Conservation (phyloP, 805 yeast species). For the Cyberlindnera galapagoensis region DNA sequence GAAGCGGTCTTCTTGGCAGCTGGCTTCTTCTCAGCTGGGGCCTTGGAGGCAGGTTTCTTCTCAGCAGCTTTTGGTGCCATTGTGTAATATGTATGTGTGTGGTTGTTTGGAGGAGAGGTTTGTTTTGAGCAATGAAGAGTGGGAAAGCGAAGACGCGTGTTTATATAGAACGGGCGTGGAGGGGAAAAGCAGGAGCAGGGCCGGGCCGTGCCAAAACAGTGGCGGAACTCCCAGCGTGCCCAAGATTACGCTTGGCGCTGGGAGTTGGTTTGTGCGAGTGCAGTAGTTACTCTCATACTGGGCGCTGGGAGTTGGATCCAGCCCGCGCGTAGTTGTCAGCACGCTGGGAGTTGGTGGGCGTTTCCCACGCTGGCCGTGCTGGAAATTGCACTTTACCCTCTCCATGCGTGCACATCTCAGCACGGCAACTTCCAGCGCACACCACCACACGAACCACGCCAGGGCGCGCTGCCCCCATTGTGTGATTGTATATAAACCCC, state of each 20-base stretch:
- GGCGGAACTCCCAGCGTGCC: constrained; percentile 6
- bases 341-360: constrained; percentile 7
- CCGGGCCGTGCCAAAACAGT: constrained; percentile 1
- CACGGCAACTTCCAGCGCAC: constrained; percentile 88
- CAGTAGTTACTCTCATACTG: constrained; percentile 1
- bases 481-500: constrained; percentile 97
- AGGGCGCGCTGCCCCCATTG: constrained; percentile 97
- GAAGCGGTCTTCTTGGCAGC: constrained; percentile 87
- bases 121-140: no score
- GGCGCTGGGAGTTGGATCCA: constrained; percentile 3
- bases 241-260: constrained; percentile 4
- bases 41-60: constrained; percentile 81
- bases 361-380: no score
- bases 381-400: constrained; percentile 2
- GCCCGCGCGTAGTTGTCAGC: constrained; percentile 1
- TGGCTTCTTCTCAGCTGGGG: constrained; percentile 94
- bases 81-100: constrained; percentile 42
- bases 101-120: no score
- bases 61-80: constrained; percentile 56
- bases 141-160: no score
- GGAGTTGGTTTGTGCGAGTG: neutral
- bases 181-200: no score
- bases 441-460: constrained; percentile 53
- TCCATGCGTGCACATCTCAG: constrained; percentile 8
- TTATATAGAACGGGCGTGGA: no score